phyloP scores from a whole-genome alignment of 1,284 basidiomycete genomes.

The Gomphus bonarii region DNA sequence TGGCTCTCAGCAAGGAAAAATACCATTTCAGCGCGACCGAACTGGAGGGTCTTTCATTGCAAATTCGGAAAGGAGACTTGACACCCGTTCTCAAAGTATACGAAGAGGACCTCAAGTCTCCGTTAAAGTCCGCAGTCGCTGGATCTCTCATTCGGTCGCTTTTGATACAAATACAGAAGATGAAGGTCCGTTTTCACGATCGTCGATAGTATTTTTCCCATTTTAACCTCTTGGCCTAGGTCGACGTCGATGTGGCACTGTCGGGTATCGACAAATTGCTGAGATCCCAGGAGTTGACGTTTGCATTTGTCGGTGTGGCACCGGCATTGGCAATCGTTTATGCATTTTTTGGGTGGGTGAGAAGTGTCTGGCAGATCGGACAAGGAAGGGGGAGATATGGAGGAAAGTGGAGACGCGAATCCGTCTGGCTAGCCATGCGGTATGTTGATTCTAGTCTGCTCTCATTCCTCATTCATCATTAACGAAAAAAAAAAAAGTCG shows the following conservation, averaged over 20 bases:
- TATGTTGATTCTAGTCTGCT: slow-evolving; percentile 19
- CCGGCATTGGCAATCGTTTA: slow-evolving; percentile 82
- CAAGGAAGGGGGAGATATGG: slow-evolving; percentile 41
- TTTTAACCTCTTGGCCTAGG: slow-evolving; percentile 32
- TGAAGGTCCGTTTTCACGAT: slow-evolving; percentile 53
- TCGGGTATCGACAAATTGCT: slow-evolving; percentile 86
- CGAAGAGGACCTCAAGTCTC: slow-evolving; percentile 85
- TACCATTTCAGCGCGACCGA: slow-evolving; percentile 35
- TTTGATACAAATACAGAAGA: slow-evolving; percentile 94
- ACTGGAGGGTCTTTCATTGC: slow-evolving; percentile 52
- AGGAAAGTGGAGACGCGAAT: slow-evolving; percentile 34
- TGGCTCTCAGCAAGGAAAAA: slow-evolving; percentile 77
- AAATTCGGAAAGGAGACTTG: slow-evolving; percentile 76
- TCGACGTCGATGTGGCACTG: slow-evolving; percentile 85
- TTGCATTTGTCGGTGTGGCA: slow-evolving; percentile 94
- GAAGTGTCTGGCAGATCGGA: slow-evolving; percentile 37
- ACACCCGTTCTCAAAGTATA: slow-evolving; percentile 84
- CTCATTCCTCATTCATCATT: not conserved
- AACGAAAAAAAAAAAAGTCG: slow-evolving; percentile 31
- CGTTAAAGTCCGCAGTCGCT: slow-evolving; percentile 70
- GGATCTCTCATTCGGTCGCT: slow-evolving; percentile 82
- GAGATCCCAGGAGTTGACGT: slow-evolving; percentile 92
- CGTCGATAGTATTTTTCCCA: not conserved
- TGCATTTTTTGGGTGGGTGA: slow-evolving; percentile 45
- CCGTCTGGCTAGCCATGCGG: slow-evolving; percentile 59